A percentile compares a stretch with the other conserved stretches of the same genome.
These are phyloP conservation scores for Stevia rebaudiana DNA, from an alignment of 140 eudicot species.

Conservation along the genomic window DNA sequence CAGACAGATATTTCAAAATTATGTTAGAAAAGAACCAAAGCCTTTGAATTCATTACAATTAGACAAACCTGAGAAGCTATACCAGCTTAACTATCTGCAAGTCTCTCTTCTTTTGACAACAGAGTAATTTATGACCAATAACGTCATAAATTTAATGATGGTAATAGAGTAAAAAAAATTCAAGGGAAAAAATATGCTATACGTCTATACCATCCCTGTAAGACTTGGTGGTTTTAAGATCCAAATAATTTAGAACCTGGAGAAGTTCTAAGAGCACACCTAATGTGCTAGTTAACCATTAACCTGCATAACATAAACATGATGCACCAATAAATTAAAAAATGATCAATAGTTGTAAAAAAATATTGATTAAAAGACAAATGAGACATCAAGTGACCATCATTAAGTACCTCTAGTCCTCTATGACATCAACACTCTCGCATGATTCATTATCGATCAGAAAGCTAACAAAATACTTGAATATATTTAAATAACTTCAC, in stretches of 20 bases:
- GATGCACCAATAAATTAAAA: neutral
- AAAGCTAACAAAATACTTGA: constrained; percentile 1
- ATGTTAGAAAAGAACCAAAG: neutral
- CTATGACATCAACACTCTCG: constrained; percentile 6
- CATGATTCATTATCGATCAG: constrained; percentile 1
- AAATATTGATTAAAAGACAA: neutral
- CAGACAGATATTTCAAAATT: neutral
- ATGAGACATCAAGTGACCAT: neutral
- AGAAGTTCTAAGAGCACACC: constrained; percentile 7
- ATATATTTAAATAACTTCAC: neutral
- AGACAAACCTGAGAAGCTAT: constrained; percentile 22
- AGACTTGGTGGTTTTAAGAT: neutral
- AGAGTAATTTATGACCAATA: neutral
- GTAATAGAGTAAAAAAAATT: neutral
- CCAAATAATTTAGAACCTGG: constrained; percentile 7
- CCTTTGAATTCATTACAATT: constrained; percentile 15
- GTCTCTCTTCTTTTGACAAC: too few relatives aligned
- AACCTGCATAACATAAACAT: neutral
- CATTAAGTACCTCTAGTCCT: constrained; percentile 12
- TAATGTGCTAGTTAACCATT: constrained; percentile 8
- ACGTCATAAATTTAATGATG: neutral
- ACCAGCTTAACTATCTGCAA: too few relatives aligned
- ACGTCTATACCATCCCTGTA: constrained; percentile 9
- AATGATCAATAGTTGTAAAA: neutral
- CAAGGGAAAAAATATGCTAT: neutral